Evolutionary conservation across 2,329 filamentous ascomycete species (phyloP).

Genomic region (Aureobasidium sp.): DNA sequence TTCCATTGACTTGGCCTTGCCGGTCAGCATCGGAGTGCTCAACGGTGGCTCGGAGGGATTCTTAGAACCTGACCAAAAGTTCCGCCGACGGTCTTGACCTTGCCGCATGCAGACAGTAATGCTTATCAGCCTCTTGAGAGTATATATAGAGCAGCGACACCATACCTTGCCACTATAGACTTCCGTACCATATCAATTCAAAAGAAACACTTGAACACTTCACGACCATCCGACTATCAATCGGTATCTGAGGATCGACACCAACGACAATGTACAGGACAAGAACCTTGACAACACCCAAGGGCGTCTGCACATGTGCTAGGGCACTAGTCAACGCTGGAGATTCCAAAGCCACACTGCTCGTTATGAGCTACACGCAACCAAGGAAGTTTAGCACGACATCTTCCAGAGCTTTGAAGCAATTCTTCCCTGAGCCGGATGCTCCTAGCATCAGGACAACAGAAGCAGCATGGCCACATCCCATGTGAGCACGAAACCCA

Average conservation of each 20-base stretch:
- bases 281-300: constrained; percentile 18
- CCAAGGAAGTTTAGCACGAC: constrained; percentile 38
- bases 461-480: constrained; percentile 44
- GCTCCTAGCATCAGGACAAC: constrained; percentile 40
- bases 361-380: constrained; percentile 16
- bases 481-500: constrained; percentile 29
- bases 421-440: constrained; percentile 42
- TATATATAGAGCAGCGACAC: constrained; percentile 1
- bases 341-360: neutral
- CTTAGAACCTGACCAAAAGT: neutral
- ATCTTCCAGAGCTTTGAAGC: constrained; percentile 30
- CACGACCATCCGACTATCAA: too few species aligned
- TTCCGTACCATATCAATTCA: neutral
- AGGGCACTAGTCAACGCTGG: neutral
- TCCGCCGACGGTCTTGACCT: constrained; percentile 1
- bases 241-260: too few species aligned
- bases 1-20: neutral
- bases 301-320: neutral
- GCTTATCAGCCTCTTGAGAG: neutral
- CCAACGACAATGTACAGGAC: constrained; percentile 25
- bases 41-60: constrained; percentile 7
- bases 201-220: neutral
- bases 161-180: constrained; percentile 1
- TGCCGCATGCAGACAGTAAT: neutral
- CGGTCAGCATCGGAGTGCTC: constrained; percentile 3